Evolutionary conservation across 169 alveolate species (phyloP).

Genomic region (Fabrea salina): DNA sequence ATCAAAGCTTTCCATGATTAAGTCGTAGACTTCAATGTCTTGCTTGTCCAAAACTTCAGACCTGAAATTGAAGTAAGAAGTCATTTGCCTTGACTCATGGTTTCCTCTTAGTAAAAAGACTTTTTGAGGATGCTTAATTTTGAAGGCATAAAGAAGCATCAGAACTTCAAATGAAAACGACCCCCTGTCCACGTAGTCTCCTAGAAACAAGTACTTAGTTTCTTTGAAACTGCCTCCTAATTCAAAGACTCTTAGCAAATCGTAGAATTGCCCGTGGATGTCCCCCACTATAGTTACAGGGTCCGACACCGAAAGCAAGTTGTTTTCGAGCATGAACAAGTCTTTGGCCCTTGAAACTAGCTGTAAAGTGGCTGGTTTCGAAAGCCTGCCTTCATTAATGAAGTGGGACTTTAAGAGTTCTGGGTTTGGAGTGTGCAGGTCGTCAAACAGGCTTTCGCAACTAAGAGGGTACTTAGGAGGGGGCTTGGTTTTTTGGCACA

Average conservation of each 20-base stretch:
- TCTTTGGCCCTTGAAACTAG: not conserved
- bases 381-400: not conserved
- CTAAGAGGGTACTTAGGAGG: conserved; percentile 60
- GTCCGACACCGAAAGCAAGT: conserved; percentile 44
- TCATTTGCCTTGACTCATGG: conserved; percentile 76
- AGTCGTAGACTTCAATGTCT: conserved; percentile 57
- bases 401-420: not conserved
- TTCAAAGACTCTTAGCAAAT: conserved; percentile 65
- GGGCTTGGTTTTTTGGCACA: conserved; percentile 43
- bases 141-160: conserved; percentile 54
- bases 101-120: conserved; percentile 72
- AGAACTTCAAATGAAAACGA: conserved; percentile 66
- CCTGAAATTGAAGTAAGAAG: conserved; percentile 62
- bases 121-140: conserved; percentile 51
- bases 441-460: conserved; percentile 41
- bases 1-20: conserved; percentile 68
- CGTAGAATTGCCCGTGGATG: conserved; percentile 72
- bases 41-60: conserved; percentile 57
- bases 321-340: conserved; percentile 35
- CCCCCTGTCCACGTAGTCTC: conserved; percentile 68
- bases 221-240: conserved; percentile 68
- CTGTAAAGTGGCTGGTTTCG: not conserved
- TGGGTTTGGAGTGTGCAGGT: not conserved
- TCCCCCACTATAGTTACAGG: conserved; percentile 68
- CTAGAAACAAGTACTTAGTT: conserved; percentile 60